phyloP scores from a whole-genome alignment of 306 rosid species.

The Cucurbita maxima region DNA sequence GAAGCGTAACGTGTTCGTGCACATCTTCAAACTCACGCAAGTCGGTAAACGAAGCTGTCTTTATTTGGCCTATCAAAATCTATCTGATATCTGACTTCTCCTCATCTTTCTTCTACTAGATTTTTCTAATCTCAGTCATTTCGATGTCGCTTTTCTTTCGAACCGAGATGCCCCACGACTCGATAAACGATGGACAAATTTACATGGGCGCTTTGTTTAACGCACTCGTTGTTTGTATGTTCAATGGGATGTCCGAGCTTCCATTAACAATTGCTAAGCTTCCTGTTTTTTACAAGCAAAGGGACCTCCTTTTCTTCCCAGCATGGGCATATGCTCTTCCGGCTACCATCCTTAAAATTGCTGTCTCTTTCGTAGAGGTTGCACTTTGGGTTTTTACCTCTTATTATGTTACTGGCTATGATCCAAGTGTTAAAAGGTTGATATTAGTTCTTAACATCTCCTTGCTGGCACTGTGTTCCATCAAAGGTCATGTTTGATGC shows the following conservation, averaged over 20 bases:
- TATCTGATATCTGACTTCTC: slow-evolving; percentile 3
- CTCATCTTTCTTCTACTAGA: slow-evolving; percentile 15
- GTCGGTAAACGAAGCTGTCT: slow-evolving; percentile 10
- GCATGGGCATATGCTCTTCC: slow-evolving; percentile 53
- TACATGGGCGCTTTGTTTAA: slow-evolving; percentile 37
- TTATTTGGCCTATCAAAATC: background rate
- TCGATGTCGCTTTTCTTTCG: slow-evolving; percentile 45
- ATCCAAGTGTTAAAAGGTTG: slow-evolving; percentile 38
- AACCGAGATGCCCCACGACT: slow-evolving; percentile 46
- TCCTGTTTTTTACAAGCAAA: slow-evolving; percentile 51
- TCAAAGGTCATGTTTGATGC: background rate
- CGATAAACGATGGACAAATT: slow-evolving; percentile 28
- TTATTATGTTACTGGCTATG: slow-evolving; percentile 44
- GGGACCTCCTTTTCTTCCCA: slow-evolving; percentile 46
- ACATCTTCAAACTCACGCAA: slow-evolving; percentile 22
- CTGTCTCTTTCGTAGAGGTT: slow-evolving; percentile 26
- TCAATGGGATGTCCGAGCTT: slow-evolving; percentile 39
- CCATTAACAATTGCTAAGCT: slow-evolving; percentile 34
- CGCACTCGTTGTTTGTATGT: slow-evolving; percentile 21
- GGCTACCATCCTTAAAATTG: slow-evolving; percentile 33
- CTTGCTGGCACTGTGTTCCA: background rate
- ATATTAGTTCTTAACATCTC: background rate
- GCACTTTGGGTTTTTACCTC: slow-evolving; percentile 38
- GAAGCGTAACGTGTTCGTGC: slow-evolving; percentile 29
- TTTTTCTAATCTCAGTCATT: slow-evolving; percentile 21